Conservation (phyloP, 2,329 filamentous ascomycete genomes). For the Mollisiaceae sp. region DNA sequence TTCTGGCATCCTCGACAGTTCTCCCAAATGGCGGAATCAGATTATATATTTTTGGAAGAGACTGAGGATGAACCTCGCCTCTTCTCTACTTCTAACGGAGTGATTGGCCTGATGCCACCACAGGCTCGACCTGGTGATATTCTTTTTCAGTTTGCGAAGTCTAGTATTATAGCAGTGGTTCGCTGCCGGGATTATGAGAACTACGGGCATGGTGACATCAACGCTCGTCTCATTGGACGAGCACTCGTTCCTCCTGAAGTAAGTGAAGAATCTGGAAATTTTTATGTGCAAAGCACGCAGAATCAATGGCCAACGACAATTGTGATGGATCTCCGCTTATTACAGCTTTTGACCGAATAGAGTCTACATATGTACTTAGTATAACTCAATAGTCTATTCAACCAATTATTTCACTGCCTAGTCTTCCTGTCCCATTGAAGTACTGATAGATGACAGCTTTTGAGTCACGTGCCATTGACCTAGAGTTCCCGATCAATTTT, state of each 20-base stretch:
- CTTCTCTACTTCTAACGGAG: constrained; percentile 12
- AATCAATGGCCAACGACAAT: neutral
- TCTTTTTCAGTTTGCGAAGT: constrained; percentile 19
- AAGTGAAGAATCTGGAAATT: no score
- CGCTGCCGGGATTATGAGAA: neutral
- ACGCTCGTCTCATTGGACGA: constrained; percentile 13
- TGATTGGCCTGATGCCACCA: constrained; percentile 18
- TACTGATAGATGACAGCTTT: no score
- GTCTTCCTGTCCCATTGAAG: no score
- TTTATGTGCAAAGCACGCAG: no score
- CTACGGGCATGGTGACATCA: no score
- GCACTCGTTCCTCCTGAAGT: constrained; percentile 10
- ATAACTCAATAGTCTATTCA: neutral
- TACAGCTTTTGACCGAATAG: constrained; percentile 24
- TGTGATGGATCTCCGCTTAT: neutral
- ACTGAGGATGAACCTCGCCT: neutral
- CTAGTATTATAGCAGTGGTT: constrained; percentile 18
- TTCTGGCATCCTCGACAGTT: no score
- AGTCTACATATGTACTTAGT: neutral
- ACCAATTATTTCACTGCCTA: no score
- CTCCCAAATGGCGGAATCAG: no score
- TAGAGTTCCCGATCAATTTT: neutral
- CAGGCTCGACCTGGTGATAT: constrained; percentile 12
- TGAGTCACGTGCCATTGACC: neutral
- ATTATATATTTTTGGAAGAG: neutral